Evolutionary conservation across 2,329 filamentous ascomycete species (phyloP).

Genomic region (Ceratocystis alfenasii): DNA sequence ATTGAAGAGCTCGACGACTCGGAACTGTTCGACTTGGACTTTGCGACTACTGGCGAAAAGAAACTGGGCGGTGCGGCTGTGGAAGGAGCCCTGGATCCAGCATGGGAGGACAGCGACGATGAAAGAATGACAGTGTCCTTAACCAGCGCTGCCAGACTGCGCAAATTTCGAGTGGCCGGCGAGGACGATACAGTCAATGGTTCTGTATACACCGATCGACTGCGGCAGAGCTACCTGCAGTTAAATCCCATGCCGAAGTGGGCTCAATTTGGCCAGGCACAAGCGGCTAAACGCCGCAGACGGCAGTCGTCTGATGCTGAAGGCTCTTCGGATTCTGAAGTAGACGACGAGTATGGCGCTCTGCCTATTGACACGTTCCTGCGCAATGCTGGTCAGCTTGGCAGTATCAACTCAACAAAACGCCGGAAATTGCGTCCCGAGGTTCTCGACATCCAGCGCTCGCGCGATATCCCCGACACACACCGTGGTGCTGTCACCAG

Average conservation of each 20-base stretch:
- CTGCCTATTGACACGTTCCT: conserved; percentile 71
- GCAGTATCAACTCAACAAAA: conserved; percentile 41
- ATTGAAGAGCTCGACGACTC: conserved; percentile 59
- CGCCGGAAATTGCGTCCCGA: conserved; percentile 70
- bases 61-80: conserved; percentile 25
- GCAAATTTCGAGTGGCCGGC: conserved; percentile 71
- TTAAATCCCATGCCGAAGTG: conserved; percentile 50
- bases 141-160: conserved; percentile 58
- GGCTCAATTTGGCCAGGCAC: conserved; percentile 41
- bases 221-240: conserved; percentile 63
- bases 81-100: conserved; percentile 33
- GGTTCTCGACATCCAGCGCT: conserved; percentile 77
- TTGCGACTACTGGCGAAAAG: conserved; percentile 32
- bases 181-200: conserved; percentile 78
- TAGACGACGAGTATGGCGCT: conserved; percentile 46
- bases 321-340: conserved; percentile 32
- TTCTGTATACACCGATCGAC: conserved; percentile 66
- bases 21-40: conserved; percentile 74
- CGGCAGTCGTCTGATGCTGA: conserved; percentile 37
- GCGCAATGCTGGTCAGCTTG: conserved; percentile 59
- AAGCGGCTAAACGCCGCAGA: conserved; percentile 40
- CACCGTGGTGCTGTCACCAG: conserved; percentile 72
- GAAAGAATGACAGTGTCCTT: conserved; percentile 77
- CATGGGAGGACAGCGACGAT: conserved; percentile 94
- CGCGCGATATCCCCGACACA: conserved; percentile 68